These are phyloP conservation scores for Pyracantha coccinea DNA, from an alignment of 331 rosid genomes.

Conservation along the genomic window DNA sequence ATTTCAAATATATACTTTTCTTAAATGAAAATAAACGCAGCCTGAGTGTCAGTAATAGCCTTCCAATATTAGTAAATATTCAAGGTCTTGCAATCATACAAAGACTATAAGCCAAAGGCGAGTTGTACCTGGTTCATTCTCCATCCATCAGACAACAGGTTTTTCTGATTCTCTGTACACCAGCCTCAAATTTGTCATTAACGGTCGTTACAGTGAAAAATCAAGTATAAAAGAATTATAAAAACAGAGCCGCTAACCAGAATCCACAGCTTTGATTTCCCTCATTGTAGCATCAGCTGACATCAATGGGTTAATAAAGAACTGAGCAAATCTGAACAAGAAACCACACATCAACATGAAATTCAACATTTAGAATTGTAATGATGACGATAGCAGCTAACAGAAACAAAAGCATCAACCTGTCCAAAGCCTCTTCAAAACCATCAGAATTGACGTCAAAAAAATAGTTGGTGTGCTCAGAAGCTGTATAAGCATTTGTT, in stretches of 20 bases:
- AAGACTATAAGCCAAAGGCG: constrained; percentile 7
- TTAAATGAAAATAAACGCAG: background rate
- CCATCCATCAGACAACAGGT: constrained; percentile 85
- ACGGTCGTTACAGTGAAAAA: background rate
- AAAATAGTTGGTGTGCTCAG: constrained; percentile 67
- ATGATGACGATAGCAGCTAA: background rate
- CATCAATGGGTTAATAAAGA: constrained; percentile 89
- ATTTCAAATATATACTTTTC: constrained; percentile 1
- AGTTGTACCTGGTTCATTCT: constrained; percentile 77
- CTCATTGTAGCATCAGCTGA: constrained; percentile 97
- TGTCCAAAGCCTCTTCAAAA: constrained; percentile 93
- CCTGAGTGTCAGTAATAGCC: background rate
- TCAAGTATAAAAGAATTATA: background rate
- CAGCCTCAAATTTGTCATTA: background rate
- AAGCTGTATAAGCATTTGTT: constrained; percentile 78
- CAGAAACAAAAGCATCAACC: constrained; percentile 38
- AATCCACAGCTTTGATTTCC: constrained; percentile 98
- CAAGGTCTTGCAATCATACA: background rate
- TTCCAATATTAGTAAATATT: background rate
- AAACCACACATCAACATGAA: constrained; percentile 18
- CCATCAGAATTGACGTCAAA: constrained; percentile 79
- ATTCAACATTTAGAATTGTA: background rate
- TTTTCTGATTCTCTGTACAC: constrained; percentile 81
- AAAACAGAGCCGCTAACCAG: constrained; percentile 51
- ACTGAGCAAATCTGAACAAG: constrained; percentile 75